A percentile compares a stretch with the other conserved stretches of the same genome.
Evolutionary conservation across 495 filamentous ascomycete genomes (phyloP).

Genomic region (Tuber indicum): DNA sequence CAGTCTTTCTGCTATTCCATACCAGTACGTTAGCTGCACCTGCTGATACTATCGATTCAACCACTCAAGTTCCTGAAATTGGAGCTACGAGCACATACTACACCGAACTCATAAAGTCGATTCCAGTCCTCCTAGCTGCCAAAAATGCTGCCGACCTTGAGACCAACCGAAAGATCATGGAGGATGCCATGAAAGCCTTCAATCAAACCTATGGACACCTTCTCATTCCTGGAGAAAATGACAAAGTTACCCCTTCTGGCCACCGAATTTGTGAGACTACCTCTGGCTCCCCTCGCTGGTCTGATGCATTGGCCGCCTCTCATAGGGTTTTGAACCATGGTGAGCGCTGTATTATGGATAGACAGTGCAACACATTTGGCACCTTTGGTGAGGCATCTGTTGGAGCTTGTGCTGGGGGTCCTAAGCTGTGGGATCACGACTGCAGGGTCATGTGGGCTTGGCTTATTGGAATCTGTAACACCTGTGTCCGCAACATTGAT

Average conservation of each 20-base stretch:
- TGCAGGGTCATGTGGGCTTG: not conserved
- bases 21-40: not conserved
- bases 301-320: not conserved
- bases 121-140: not conserved
- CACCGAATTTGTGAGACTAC: not conserved
- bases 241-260: not conserved
- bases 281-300: not conserved
- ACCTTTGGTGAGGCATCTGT: not conserved
- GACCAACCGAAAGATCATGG: not conserved
- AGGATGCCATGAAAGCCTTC: not conserved
- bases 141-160: not conserved
- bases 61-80: not conserved
- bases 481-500: not conserved
- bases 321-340: not conserved
- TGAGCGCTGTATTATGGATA: not conserved
- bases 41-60: not conserved
- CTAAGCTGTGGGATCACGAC: not conserved
- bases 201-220: not conserved
- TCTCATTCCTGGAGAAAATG: not conserved
- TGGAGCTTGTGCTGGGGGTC: not conserved
- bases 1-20: not conserved
- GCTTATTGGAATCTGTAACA: not conserved
- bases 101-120: not conserved
- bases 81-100: not conserved
- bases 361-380: not conserved